phyloP scores from a whole-genome alignment of 345 rosid species.

The Bretschneidera sinensis region DNA sequence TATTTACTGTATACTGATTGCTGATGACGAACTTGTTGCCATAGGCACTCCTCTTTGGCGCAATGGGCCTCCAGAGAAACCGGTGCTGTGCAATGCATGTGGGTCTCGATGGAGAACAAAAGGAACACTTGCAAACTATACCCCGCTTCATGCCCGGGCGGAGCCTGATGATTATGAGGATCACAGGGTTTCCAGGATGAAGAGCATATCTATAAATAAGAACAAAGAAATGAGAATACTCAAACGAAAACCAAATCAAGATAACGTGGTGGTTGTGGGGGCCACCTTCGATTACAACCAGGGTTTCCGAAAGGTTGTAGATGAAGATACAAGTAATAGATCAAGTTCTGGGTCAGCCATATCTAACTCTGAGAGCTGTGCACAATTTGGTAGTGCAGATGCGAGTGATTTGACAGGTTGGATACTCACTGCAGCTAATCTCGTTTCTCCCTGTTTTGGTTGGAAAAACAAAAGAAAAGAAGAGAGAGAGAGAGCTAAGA shows the following conservation, averaged over 20 bases:
- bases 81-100: constrained; percentile 96
- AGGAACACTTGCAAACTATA: constrained; percentile 79
- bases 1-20: not conserved
- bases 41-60: constrained; percentile 97
- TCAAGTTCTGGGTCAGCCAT: constrained; percentile 97
- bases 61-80: constrained; percentile 98
- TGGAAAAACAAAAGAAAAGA: too few relatives aligned
- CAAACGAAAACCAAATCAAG: constrained; percentile 70
- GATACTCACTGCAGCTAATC: not conserved
- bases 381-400: constrained; percentile 72
- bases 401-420: constrained; percentile 94
- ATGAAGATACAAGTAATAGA: constrained; percentile 84
- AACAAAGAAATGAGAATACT: constrained; percentile 60
- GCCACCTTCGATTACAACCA: constrained; percentile 39
- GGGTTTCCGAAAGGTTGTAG: constrained; percentile 50
- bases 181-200: constrained; percentile 51
- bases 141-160: constrained; percentile 71
- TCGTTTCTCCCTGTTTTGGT: too few relatives aligned
- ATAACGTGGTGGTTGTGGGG: constrained; percentile 34
- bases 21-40: not conserved
- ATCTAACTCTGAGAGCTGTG: constrained; percentile 96
- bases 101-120: constrained; percentile 96
- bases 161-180: constrained; percentile 61
- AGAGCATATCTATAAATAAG: constrained; percentile 49
- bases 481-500: too few relatives aligned